Evolutionary conservation across 768 basidiomycete species (phyloP).

Genomic region (Rubroboletus satanas): DNA sequence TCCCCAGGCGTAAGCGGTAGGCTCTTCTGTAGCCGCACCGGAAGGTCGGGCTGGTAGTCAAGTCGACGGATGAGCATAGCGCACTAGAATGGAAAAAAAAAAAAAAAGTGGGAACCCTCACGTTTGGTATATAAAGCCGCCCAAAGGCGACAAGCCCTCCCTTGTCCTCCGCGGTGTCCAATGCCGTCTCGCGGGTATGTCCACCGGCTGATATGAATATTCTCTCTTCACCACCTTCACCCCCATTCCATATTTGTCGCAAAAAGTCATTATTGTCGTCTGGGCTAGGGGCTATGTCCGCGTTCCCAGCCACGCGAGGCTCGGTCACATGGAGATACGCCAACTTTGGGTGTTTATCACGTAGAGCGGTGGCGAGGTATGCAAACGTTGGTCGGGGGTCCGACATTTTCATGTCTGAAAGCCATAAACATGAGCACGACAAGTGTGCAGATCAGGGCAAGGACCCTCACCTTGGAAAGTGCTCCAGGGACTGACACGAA

Average conservation of each 20-base stretch:
- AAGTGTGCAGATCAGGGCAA: neutral
- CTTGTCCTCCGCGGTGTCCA: constrained; percentile 33
- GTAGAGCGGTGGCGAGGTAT: constrained; percentile 43
- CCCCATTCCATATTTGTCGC: constrained; percentile 39
- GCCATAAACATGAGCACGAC: neutral
- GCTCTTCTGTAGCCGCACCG: constrained; percentile 23
- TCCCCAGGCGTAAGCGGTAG: constrained; percentile 19
- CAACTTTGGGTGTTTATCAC: constrained; percentile 29
- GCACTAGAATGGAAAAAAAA: neutral
- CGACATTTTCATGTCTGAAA: constrained; percentile 47
- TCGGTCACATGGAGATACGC: constrained; percentile 55
- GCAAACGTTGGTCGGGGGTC: constrained; percentile 55
- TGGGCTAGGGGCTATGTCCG: neutral
- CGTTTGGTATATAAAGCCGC: constrained; percentile 37
- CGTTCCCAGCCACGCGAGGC: constrained; percentile 26
- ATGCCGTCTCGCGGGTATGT: constrained; percentile 39
- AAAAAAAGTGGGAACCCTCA: constrained; percentile 19
- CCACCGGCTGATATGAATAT: constrained; percentile 43
- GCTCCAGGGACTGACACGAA: constrained; percentile 59
- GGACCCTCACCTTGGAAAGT: constrained; percentile 33
- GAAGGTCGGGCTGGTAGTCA: constrained; percentile 30
- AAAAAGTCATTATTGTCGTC: constrained; percentile 42
- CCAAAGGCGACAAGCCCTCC: constrained; percentile 31
- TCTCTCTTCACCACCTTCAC: constrained; percentile 25
- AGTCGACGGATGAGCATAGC: neutral